These are phyloP conservation scores for Amphirosellinia nigrospora DNA, from an alignment of 495 filamentous ascomycete species.

Conservation along the genomic window DNA sequence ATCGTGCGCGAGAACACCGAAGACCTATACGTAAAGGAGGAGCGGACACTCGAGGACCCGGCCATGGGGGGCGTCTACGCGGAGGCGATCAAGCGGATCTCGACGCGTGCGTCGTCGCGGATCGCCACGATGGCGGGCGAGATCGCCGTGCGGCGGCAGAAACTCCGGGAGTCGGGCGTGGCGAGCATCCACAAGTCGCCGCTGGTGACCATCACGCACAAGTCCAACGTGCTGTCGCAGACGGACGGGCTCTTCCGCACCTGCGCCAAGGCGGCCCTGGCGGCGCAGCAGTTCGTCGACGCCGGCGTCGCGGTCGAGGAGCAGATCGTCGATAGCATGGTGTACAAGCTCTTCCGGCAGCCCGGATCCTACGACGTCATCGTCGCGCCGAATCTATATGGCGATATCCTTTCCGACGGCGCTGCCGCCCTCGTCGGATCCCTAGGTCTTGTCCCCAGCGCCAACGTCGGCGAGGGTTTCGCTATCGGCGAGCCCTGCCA, in stretches of 20 bases:
- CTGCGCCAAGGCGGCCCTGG: slow-evolving; percentile 74
- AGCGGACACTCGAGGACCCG: slow-evolving; percentile 74
- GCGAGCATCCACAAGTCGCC: slow-evolving; percentile 67
- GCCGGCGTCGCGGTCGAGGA: slow-evolving; percentile 75
- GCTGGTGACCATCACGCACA: slow-evolving; percentile 96
- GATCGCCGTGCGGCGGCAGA: slow-evolving; percentile 85
- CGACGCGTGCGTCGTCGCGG: slow-evolving; percentile 76
- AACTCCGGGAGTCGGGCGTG: slow-evolving; percentile 63
- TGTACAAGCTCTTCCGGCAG: slow-evolving; percentile 98
- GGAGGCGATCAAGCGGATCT: slow-evolving; percentile 97
- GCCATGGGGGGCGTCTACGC: slow-evolving; percentile 75
- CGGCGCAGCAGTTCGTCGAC: slow-evolving; percentile 61
- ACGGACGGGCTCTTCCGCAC: slow-evolving; percentile 95
- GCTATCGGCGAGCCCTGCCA: slow-evolving; percentile 99
- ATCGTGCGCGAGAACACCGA: slow-evolving; percentile 99
- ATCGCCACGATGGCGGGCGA: slow-evolving; percentile 95
- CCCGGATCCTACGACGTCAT: slow-evolving; percentile 95
- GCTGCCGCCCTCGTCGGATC: slow-evolving; percentile 95
- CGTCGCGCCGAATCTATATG: slow-evolving; percentile 97
- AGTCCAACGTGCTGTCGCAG: slow-evolving; percentile 95
- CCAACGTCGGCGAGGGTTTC: slow-evolving; percentile 94
- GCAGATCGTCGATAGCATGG: slow-evolving; percentile 99
- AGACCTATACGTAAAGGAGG: slow-evolving; percentile 98
- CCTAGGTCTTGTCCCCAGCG: slow-evolving; percentile 90
- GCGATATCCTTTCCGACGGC: slow-evolving; percentile 94